Evolutionary conservation across 169 alveolate species (phyloP), one percentile per base, ranked within the genome.

Genomic region (Ichthyophthirius multifiliis): DNA sequence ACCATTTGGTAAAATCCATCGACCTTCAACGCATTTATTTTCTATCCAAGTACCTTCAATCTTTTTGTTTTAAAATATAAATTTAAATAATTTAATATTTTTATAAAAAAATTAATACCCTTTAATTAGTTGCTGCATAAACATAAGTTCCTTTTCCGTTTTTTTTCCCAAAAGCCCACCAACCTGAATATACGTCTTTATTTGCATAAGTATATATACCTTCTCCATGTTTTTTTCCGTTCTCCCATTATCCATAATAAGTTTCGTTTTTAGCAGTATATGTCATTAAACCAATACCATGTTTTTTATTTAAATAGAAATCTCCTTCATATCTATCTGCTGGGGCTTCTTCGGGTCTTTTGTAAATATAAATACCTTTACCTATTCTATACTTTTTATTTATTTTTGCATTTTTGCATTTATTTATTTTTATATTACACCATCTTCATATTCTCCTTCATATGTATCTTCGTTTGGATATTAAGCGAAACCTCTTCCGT

Each of bases 71-170:
- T 10, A 4, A 4, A 4, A 1, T 27, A 10, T 2, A 27, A 9
- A 16, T 18, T 18, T 18, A 39, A n/a, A 55, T 27, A 18, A 2
- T 23, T 55, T 45, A 45, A 45, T 6, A 5, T 45, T 3, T 45
- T 4, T n/a, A 45, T 45, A 27, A 46, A 45, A 16, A 43, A 85
- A 18, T 74, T 41, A 27, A 41, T 65, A 91, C 94, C 81, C 95
- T 93, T 94, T 91, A 88, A 23, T 94, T 93, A 32, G 96, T 94
- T 34, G 90, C 88, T 81, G 83, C 83, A 87, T 92, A 96, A 31
- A 90, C 88, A 81, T 94, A 97, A 43, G 97, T 94, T 12, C 99
- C 99, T 32, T 87, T 74, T 48, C 99, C 99, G 64, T 96, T 87
- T 83, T 95, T 95, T 79, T 92, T 89, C 15, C 98, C 98, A 75